Evolutionary conservation across 1,284 basidiomycete genomes (phyloP).

Genomic region (Ceratobasidium sp.): DNA sequence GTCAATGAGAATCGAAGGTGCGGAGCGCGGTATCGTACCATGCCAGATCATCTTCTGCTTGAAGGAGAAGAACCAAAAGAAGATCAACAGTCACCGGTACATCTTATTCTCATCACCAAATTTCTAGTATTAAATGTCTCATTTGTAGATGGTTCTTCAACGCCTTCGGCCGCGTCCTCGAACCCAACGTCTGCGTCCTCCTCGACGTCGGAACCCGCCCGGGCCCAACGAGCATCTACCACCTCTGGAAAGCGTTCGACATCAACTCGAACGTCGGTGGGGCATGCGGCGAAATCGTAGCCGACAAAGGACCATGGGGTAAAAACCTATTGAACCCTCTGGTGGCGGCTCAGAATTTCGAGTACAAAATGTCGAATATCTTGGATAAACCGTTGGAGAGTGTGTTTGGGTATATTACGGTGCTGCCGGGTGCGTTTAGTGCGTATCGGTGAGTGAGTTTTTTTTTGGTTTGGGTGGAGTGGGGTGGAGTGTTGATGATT

Average conservation of each 20-base stretch:
- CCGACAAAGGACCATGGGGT: conserved; percentile 77
- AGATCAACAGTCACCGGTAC: conserved; percentile 94
- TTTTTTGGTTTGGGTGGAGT: not conserved
- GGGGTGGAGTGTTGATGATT: not conserved
- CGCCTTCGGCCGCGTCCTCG: conserved; percentile 71
- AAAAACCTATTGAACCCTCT: conserved; percentile 64
- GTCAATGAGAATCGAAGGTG: conserved; percentile 84
- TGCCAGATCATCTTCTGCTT: conserved; percentile 71
- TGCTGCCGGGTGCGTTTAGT: conserved; percentile 93
- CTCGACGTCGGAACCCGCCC: conserved; percentile 96
- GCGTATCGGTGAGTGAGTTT: conserved; percentile 75
- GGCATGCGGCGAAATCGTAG: conserved; percentile 94
- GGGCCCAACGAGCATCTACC: conserved; percentile 85
- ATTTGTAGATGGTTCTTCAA: conserved; percentile 82
- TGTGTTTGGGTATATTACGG: conserved; percentile 90
- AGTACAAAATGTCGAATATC: conserved; percentile 97
- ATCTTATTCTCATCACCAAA: too few species aligned
- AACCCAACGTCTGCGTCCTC: conserved; percentile 90
- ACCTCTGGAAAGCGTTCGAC: conserved; percentile 96
- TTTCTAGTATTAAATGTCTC: too few species aligned
- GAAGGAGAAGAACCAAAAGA: conserved; percentile 96
- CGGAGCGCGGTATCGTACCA: conserved; percentile 76
- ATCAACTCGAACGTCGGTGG: conserved; percentile 93
- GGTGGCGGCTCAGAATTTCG: conserved; percentile 65
- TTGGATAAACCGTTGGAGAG: conserved; percentile 86